Evolutionary conservation across 495 filamentous ascomycete genomes (phyloP), one percentile per base, ranked within the genome.

Genomic region (Penicillium argentinense): DNA sequence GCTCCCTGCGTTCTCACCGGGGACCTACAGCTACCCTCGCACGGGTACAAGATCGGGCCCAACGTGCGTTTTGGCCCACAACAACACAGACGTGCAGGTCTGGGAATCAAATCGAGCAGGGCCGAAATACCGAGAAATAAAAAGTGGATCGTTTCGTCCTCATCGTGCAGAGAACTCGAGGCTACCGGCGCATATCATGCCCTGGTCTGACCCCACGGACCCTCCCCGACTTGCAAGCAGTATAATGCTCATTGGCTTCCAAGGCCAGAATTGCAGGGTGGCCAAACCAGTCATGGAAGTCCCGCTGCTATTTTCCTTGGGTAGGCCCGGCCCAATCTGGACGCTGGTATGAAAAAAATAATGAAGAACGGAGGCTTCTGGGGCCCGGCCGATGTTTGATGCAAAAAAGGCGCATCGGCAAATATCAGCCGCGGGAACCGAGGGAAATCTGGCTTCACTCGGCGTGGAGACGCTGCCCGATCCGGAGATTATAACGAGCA

Each of bases 101-200:
- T 28, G 25, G 5, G 25, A 6, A 28, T 39, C 22, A 13, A 38
- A 41, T 14, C 16, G 37, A 32, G 21, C 23, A 34, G 30, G 32
- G 28, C 47, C 34, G n/a, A 25, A 17, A 18, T 29, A 32, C 46
- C 50, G 38, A 46, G 36, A 25, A 45, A 33, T 2, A 17, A 33
- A 45, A 45, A 47, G 58, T 55, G 54, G 58, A 58, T 25, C 47
- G 45, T 9, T 36, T 19, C 16, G 30, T 47, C n/a, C 13, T 42
- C 18, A 45, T 51, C 48, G 22, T 44, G 53, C 49, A 54, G 39
- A 41, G 29, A 43, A 43, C 25, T 52, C 30, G 33, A 49, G 49
- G 47, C 45, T 54, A 49, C 49, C 21, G 39, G 38, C 47, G 48
- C 48, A 59, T 58, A 56, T 56, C 55, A 55, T 47, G 51, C 37